Evolutionary conservation across 805 yeast genomes (phyloP).

Genomic region (Torulaspora indica): DNA sequence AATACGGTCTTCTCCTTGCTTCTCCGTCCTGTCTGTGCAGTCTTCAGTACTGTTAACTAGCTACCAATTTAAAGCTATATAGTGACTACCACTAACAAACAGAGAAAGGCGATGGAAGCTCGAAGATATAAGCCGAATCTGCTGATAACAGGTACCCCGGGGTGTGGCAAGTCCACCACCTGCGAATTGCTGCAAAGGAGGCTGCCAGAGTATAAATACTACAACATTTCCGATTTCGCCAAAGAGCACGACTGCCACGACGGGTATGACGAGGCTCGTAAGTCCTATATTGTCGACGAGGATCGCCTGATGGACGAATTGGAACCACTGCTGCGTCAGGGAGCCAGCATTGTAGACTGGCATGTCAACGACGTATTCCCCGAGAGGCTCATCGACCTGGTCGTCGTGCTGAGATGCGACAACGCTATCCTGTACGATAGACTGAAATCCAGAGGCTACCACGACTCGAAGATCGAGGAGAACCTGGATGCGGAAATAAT

Average conservation of each 20-base stretch:
- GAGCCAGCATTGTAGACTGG: constrained; percentile 95
- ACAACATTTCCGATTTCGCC: constrained; percentile 77
- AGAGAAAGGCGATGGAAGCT: constrained; percentile 13
- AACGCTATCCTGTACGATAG: constrained; percentile 71
- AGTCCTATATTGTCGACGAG: constrained; percentile 87
- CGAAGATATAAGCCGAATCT: constrained; percentile 56
- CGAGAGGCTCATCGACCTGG: constrained; percentile 85
- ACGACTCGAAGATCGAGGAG: constrained; percentile 77
- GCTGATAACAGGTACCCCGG: constrained; percentile 93
- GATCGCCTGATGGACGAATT: constrained; percentile 78
- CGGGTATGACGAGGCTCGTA: constrained; percentile 80
- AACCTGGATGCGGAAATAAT: constrained; percentile 95
- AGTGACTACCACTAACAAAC: neutral
- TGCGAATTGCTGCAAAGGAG: constrained; percentile 29
- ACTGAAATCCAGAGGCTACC: constrained; percentile 68
- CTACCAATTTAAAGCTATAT: neutral
- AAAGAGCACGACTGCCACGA: constrained; percentile 70
- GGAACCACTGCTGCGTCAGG: constrained; percentile 71
- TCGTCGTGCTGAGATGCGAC: constrained; percentile 79
- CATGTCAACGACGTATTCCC: constrained; percentile 96
- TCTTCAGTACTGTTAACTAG: neutral
- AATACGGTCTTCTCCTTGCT: neutral
- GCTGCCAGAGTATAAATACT: constrained; percentile 42
- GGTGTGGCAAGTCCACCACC: constrained; percentile 38
- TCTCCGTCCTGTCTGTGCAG: neutral